These are phyloP conservation scores for Datura wrightii DNA, from an alignment of 257 asterid species.

Conservation along the genomic window DNA sequence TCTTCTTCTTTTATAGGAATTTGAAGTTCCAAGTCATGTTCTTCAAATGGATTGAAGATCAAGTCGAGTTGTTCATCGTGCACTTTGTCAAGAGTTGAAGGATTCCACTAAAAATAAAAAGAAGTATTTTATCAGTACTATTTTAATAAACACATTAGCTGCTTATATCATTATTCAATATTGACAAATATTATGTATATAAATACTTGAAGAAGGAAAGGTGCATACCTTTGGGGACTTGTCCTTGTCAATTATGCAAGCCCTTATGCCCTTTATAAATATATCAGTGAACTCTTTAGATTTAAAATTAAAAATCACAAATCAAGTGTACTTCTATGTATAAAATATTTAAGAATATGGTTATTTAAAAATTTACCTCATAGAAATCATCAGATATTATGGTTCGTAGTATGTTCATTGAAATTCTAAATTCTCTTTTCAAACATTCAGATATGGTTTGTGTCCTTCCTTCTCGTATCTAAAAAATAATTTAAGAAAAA, in stretches of 20 bases:
- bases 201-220: background rate
- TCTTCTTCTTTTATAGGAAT: background rate
- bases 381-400: constrained; percentile 69
- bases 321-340: no score
- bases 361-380: constrained; percentile 57
- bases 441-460: constrained; percentile 70
- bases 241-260: background rate
- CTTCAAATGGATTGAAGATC: constrained; percentile 16
- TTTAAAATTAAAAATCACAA: background rate
- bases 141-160: background rate
- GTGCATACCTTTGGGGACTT: background rate
- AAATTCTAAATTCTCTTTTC: constrained; percentile 77
- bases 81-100: constrained; percentile 47
- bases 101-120: background rate
- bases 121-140: background rate
- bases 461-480: constrained; percentile 84
- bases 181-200: background rate
- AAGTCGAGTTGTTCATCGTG: constrained; percentile 30
- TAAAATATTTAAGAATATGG: no score
- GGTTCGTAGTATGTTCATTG: constrained; percentile 67
- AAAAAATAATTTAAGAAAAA: no score
- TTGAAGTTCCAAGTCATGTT: constrained; percentile 5
- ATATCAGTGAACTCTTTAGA: background rate
- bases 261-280: background rate
- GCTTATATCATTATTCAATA: no score